phyloP scores from a whole-genome alignment of 768 basidiomycete genomes.

The Leccinum fibrillosum region DNA sequence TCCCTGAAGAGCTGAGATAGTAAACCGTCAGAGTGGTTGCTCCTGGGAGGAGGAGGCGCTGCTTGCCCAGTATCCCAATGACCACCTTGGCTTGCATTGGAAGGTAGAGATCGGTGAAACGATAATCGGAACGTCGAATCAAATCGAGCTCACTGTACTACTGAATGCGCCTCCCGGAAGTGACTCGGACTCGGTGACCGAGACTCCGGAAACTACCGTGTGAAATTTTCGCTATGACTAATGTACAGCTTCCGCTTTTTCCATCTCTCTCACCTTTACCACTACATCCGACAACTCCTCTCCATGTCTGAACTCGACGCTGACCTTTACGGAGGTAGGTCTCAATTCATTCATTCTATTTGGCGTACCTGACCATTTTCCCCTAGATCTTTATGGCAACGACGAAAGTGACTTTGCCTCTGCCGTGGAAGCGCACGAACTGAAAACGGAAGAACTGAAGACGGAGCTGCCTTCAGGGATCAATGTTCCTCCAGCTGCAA shows the following conservation, averaged over 20 bases:
- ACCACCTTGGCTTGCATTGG: constrained; percentile 19
- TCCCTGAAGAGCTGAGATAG: constrained; percentile 75
- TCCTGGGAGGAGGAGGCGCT: not conserved
- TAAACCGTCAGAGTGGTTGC: not conserved
- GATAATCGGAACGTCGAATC: not conserved
- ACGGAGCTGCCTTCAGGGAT: constrained; percentile 25
- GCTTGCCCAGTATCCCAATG: constrained; percentile 54
- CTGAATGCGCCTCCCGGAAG: not conserved
- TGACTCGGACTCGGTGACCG: constrained; percentile 11
- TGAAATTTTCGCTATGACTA: constrained; percentile 27
- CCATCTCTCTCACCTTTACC: constrained; percentile 34
- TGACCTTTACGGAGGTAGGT: constrained; percentile 83
- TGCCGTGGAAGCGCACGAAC: constrained; percentile 38
- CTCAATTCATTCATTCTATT: not conserved
- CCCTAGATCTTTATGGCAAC: constrained; percentile 63
- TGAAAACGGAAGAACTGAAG: constrained; percentile 25
- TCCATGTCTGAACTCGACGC: constrained; percentile 81
- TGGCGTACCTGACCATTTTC: not conserved
- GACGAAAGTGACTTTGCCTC: constrained; percentile 60
- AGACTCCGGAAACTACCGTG: constrained; percentile 21
- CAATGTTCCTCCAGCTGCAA: constrained; percentile 19
- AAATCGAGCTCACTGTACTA: not conserved
- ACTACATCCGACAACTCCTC: constrained; percentile 20
- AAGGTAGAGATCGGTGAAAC: not conserved
- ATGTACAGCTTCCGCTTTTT: constrained; percentile 21